These are phyloP conservation scores for Aspergillus luchuensis DNA, from an alignment of 2,329 filamentous ascomycete genomes.

Conservation along the genomic window DNA sequence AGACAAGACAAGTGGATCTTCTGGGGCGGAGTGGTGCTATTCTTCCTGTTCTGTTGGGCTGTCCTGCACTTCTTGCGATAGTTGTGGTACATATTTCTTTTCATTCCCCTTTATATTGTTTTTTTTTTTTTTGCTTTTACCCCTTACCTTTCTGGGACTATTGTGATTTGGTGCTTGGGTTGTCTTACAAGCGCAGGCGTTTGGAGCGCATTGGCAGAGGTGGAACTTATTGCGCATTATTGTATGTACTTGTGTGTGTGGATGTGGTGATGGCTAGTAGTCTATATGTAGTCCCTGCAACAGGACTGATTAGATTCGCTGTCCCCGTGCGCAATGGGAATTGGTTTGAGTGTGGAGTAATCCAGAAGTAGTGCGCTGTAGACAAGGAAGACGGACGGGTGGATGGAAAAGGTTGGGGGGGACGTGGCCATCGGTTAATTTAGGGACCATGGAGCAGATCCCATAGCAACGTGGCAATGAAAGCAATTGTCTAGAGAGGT, in stretches of 20 bases:
- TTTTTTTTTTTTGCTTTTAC: too few species aligned
- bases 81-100: background rate
- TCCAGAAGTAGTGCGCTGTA: background rate
- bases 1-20: constrained; percentile 99
- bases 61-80: constrained; percentile 82
- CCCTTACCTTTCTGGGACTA: background rate
- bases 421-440: background rate
- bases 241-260: constrained; percentile 5
- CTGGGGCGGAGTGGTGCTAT: constrained; percentile 78
- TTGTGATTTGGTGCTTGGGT: constrained; percentile 16
- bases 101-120: too few species aligned
- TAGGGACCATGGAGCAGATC: background rate
- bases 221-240: constrained; percentile 3
- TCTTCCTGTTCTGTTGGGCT: constrained; percentile 89
- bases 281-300: background rate
- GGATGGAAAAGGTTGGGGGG: background rate
- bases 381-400: background rate
- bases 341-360: background rate
- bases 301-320: background rate
- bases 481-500: background rate
- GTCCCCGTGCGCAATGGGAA: constrained; percentile 4
- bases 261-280: background rate
- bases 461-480: background rate
- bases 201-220: constrained; percentile 17
- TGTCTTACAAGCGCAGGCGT: constrained; percentile 36